Percentiles rank a stretch among this genome's conserved stretches.
These are phyloP conservation scores for Phytophthora ramorum DNA, from an alignment of 352 stramenopile genomes.

Conservation along the genomic window DNA sequence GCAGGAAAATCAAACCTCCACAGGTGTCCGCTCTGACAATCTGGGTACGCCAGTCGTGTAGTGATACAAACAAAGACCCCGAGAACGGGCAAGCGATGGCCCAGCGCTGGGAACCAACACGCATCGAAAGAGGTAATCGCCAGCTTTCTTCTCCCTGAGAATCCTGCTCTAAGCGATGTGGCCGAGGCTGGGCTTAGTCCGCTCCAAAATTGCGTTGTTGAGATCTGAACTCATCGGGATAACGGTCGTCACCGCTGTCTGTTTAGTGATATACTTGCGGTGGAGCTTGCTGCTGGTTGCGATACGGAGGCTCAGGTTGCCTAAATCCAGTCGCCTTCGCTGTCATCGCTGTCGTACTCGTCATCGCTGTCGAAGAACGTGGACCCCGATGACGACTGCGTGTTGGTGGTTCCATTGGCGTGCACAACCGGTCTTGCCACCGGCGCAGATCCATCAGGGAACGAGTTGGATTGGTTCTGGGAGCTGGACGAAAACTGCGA, in stretches of 20 bases:
- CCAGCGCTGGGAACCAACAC: not conserved
- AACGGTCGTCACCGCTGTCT: conserved; percentile 14
- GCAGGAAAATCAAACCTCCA: conserved; percentile 24
- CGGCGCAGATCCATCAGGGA: conserved; percentile 32
- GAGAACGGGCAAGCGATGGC: conserved; percentile 1
- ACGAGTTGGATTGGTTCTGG: conserved; percentile 41
- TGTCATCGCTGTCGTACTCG: conserved; percentile 69
- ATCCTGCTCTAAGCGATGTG: not conserved
- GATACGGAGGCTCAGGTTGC: not conserved
- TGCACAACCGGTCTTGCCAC: conserved; percentile 22
- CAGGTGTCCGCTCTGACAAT: conserved; percentile 14
- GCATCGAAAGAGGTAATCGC: conserved; percentile 1
- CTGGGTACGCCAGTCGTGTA: conserved; percentile 16
- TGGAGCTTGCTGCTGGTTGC: conserved; percentile 3
- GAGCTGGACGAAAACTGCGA: conserved; percentile 30
- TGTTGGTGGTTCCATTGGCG: conserved; percentile 20
- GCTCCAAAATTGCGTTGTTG: conserved; percentile 23
- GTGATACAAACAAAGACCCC: conserved; percentile 23
- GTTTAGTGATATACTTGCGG: conserved; percentile 11
- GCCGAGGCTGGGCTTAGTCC: conserved; percentile 5
- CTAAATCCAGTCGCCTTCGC: conserved; percentile 84
- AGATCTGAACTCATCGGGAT: conserved; percentile 9
- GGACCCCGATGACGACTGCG: conserved; percentile 37
- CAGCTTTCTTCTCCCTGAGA: not conserved
- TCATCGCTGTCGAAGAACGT: conserved; percentile 62